Percentiles rank a stretch among this genome's conserved stretches.
Conservation (phyloP, 108 stramenopile genomes). For the Poteriospumella lacustris region DNA sequence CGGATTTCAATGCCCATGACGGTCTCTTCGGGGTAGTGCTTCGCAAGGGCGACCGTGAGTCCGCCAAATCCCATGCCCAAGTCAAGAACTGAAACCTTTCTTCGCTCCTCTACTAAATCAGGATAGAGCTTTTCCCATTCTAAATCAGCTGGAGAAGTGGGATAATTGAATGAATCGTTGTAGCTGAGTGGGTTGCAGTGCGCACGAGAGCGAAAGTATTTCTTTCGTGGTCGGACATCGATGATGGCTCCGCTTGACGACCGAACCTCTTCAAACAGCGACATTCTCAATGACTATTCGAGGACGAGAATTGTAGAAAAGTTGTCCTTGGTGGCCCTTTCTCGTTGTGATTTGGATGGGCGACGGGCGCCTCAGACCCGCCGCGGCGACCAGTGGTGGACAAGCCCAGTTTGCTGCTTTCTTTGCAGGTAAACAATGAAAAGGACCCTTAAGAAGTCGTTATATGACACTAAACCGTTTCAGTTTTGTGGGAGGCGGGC, state of each 20-base stretch:
- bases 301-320: too few relatives aligned
- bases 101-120: not conserved
- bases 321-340: too few relatives aligned
- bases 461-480: too few relatives aligned
- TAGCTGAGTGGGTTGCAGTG: constrained; percentile 92
- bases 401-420: too few relatives aligned
- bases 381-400: too few relatives aligned
- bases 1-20: constrained; percentile 91
- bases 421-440: too few relatives aligned
- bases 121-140: constrained; percentile 83
- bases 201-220: constrained; percentile 88
- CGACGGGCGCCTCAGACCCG: too few relatives aligned
- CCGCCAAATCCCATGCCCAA: constrained; percentile 53
- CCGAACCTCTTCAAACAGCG: too few relatives aligned
- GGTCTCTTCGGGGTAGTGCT: constrained; percentile 65
- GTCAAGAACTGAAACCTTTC: constrained; percentile 39
- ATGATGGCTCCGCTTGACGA: not conserved
- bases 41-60: constrained; percentile 60
- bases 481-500: too few relatives aligned
- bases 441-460: too few relatives aligned
- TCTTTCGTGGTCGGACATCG: constrained; percentile 63
- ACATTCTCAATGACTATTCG: too few relatives aligned
- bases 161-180: constrained; percentile 85
- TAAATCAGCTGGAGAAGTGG: constrained; percentile 65
- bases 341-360: too few relatives aligned